Evolutionary conservation across 2,329 filamentous ascomycete genomes (phyloP), one percentile per base, ranked within the genome.

Genomic region (Cephalotrichum gorgonifer): DNA sequence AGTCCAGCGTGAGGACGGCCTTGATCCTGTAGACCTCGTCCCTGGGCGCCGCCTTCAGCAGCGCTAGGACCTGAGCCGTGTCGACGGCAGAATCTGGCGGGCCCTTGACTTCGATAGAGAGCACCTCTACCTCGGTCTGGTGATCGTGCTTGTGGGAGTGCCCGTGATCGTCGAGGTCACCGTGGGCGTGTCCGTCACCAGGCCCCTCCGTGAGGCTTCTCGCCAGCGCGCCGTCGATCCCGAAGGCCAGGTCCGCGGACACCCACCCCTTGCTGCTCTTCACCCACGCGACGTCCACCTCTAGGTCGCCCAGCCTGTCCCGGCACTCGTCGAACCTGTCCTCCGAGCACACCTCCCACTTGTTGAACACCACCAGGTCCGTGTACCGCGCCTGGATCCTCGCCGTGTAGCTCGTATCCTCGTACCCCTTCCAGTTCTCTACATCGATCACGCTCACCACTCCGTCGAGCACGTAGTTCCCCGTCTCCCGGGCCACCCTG

Each of bases 11-110:
- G 12, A 79, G 58, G 9, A 80, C 68, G 11, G 79, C 87, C 65
- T 98, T 98, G 64, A 98, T 97, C 50, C 93, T 81, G 68, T 97
- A 98, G 9, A 95, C 81, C 61, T 97, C 90, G 55, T 98, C 93
- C 62, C 94, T 95, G 1, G 89, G 86, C 0, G 91, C 86, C 0
- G 79, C 67, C 43, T 75, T 72, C 28, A 97, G 75, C 2, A 97
- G 70, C 9, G 70, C 69, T 50, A 82, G 72, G 7, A 95, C 74
- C 54, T 84, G 75, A 50, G 79, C 72, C 0, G 81, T 71, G 27
- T 81, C 74, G 23, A 79, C 69, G 15, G 67, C 63, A 1, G 64
- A 64, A 33, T 55, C 58, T 22, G 15, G 20, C 28, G 64, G 55
- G 5, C 71, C 67, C 47, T 73, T 73, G 47, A 95, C 67, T 6